A percentile compares a stretch with the other conserved stretches of the same genome.
These are phyloP conservation scores for Rhodotorula sp. DNA, from an alignment of 1,284 basidiomycete species.

Conservation along the genomic window DNA sequence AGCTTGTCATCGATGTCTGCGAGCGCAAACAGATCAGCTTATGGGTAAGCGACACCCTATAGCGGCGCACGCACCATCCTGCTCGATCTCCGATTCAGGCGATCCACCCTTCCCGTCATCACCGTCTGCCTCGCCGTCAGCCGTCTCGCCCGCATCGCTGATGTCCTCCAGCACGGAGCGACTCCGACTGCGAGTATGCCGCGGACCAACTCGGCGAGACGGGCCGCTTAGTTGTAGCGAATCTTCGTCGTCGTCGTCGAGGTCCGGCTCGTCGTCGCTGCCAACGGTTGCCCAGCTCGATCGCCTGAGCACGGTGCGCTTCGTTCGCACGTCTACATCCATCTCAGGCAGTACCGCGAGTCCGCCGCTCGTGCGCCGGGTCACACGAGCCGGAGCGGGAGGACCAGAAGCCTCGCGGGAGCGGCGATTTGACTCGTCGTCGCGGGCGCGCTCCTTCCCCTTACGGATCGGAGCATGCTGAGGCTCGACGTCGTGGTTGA, in stretches of 20 bases:
- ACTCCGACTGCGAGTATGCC: background rate
- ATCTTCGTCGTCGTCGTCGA: background rate
- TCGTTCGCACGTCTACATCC: background rate
- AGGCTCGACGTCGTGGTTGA: slow-evolving; percentile 12
- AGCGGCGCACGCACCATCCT: background rate
- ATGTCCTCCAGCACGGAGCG: background rate
- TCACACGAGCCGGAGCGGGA: background rate
- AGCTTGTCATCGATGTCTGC: slow-evolving; percentile 23
- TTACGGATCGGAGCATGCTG: background rate
- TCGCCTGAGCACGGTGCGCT: background rate
- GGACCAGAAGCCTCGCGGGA: background rate
- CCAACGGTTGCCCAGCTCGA: background rate
- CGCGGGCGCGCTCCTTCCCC: slow-evolving; percentile 18
- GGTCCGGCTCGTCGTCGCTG: background rate
- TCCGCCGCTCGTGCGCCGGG: background rate
- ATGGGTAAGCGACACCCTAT: fast-evolving
- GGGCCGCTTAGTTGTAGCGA: background rate
- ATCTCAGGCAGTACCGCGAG: background rate
- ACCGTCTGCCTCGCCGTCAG: background rate
- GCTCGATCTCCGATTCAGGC: slow-evolving; percentile 6
- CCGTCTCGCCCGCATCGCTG: slow-evolving; percentile 9
- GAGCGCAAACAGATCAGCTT: background rate
- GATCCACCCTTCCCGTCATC: background rate
- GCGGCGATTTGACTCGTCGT: background rate
- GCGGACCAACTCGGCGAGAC: too few relatives aligned